A percentile compares a stretch with the other conserved stretches of the same genome.
These are phyloP conservation scores for Xylariaceae sp. DNA, from an alignment of 2,329 filamentous ascomycete genomes.

Conservation along the genomic window DNA sequence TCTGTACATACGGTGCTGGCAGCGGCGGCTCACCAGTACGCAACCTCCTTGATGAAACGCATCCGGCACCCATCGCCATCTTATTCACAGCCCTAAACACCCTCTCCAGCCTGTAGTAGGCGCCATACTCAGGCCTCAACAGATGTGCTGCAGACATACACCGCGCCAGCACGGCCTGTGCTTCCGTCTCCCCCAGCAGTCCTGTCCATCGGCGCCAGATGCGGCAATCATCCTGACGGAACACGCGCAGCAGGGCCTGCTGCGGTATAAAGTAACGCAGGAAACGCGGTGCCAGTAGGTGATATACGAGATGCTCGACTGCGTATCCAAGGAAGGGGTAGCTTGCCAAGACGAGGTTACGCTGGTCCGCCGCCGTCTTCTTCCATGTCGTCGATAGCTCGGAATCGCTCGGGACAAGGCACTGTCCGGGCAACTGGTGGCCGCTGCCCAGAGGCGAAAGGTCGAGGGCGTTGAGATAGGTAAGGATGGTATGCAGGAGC, in stretches of 20 bases:
- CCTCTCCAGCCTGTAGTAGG: constrained; percentile 9
- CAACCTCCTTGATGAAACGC: too few species aligned
- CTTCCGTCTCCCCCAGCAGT: constrained; percentile 10
- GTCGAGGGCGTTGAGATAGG: constrained; percentile 13
- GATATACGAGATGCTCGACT: constrained; percentile 11
- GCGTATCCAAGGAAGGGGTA: constrained; percentile 13
- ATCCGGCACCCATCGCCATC: constrained; percentile 7
- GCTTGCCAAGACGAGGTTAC: constrained; percentile 9
- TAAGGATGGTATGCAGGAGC: constrained; percentile 10
- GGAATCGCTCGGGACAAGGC: too few species aligned
- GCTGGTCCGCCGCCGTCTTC: constrained; percentile 7
- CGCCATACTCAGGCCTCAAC: constrained; percentile 11
- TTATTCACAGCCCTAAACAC: constrained; percentile 10
- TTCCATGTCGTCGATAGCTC: constrained; percentile 4
- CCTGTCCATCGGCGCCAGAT: constrained; percentile 14
- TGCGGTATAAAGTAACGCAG: constrained; percentile 13
- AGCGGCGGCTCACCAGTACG: too few species aligned
- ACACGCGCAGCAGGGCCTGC: constrained; percentile 7
- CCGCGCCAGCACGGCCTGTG: constrained; percentile 4
- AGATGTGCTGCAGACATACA: constrained; percentile 7
- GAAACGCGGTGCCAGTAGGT: constrained; percentile 8
- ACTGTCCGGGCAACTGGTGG: neutral
- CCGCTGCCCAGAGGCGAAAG: constrained; percentile 10
- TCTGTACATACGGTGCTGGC: too few species aligned
- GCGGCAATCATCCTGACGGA: constrained; percentile 7